Evolutionary conservation across 805 yeast genomes (phyloP).

Genomic region (Metschnikowia arizonensis): DNA sequence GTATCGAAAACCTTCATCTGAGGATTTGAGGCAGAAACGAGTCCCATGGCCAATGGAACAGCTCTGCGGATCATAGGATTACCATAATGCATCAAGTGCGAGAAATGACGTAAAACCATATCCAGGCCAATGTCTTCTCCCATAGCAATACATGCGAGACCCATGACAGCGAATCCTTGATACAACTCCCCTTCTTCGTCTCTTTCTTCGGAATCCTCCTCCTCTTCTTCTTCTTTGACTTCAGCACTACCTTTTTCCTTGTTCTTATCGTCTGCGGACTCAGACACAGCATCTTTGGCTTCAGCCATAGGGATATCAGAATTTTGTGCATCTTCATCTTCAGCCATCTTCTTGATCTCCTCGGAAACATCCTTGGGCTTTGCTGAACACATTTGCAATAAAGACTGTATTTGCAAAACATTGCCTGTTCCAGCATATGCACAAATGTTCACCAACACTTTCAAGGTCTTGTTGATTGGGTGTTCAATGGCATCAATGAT

Average conservation of each 20-base stretch:
- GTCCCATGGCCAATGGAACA: conserved; percentile 97
- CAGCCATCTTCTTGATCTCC: conserved; percentile 52
- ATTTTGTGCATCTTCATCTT: conserved; percentile 21
- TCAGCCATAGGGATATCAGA: conserved; percentile 25
- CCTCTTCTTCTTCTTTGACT: conserved; percentile 19
- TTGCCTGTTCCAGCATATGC: conserved; percentile 98
- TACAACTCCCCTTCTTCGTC: conserved; percentile 52
- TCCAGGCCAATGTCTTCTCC: conserved; percentile 98
- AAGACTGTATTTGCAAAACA: conserved; percentile 87
- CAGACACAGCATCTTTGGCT: conserved; percentile 30
- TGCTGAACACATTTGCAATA: conserved; percentile 85
- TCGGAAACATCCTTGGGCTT: conserved; percentile 54
- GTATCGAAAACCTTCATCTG: conserved; percentile 97
- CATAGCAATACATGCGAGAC: conserved; percentile 90
- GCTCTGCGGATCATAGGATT: conserved; percentile 85
- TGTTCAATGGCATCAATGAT: conserved; percentile 93
- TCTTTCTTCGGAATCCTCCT: conserved; percentile 24
- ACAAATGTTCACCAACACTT: conserved; percentile 84
- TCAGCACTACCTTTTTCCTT: conserved; percentile 17
- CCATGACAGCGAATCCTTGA: conserved; percentile 89
- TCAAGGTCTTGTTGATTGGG: conserved; percentile 84
- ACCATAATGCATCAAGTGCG: conserved; percentile 97
- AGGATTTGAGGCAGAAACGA: conserved; percentile 88
- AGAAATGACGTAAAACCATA: conserved; percentile 94
- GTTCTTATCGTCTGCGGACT: conserved; percentile 16